Evolutionary conservation across 192 early-diverging fungal species (phyloP), one percentile per base, ranked within the genome.

Genomic region (Coemansia sp.): DNA sequence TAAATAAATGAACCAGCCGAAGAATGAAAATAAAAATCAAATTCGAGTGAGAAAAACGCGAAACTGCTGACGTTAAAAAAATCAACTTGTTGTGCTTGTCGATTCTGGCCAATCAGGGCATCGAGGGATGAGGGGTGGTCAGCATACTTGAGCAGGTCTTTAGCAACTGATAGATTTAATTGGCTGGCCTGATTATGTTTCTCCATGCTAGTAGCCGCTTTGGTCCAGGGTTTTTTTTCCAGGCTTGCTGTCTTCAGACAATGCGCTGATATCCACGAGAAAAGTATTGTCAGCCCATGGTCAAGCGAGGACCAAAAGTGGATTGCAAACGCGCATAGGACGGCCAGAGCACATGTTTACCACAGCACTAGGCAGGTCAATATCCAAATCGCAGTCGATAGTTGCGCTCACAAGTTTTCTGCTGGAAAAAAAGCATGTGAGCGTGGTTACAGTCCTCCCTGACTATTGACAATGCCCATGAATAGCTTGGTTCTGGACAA

Each of bases 241-340:
- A n/a, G n/a, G n/a, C n/a, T n/a, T n/a, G n/a, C n/a, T n/a, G n/a
- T n/a, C n/a, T n/a, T n/a, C n/a, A n/a, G n/a, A n/a, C n/a, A n/a
- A n/a, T n/a, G n/a, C n/a, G n/a, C n/a, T n/a, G n/a, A n/a, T n/a
- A n/a, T n/a, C n/a, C n/a, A n/a, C n/a, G n/a, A n/a, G n/a, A n/a
- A n/a, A n/a, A n/a, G n/a, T n/a, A n/a, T n/a, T n/a, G n/a, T n/a
- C n/a, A n/a, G n/a, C n/a, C n/a, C n/a, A n/a, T n/a, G n/a, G n/a
- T n/a, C n/a, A n/a, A n/a, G n/a, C n/a, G n/a, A n/a, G n/a, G n/a
- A n/a, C n/a, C n/a, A n/a, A n/a, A n/a, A n/a, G n/a, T n/a, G n/a
- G n/a, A n/a, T n/a, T n/a, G n/a, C 35, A 59, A 60, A 69, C 21
- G 55, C 35, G 23, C 73, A 77, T 29, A 77, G 50, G 11, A 58